Conservation (phyloP, 352 stramenopile genomes). For the Phytophthora pseudosyringae region DNA sequence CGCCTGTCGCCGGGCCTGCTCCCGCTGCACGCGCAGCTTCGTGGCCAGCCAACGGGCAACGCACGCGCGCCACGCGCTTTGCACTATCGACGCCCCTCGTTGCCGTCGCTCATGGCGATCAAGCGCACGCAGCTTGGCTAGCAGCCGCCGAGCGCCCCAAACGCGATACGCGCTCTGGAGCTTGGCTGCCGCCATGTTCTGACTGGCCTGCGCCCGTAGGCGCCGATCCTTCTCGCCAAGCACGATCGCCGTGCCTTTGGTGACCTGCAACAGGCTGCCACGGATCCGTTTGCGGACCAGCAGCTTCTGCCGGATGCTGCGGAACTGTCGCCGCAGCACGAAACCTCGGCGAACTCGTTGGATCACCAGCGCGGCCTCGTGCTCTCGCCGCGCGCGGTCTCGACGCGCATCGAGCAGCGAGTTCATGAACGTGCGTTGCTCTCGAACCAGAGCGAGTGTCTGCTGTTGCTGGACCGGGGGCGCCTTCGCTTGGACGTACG, state of each 20-base stretch:
- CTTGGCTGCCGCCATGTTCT: conserved; percentile 30
- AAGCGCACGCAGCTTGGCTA: conserved; percentile 42
- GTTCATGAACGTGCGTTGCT: conserved; percentile 60
- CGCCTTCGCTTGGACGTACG: conserved; percentile 25
- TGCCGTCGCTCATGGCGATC: conserved; percentile 31
- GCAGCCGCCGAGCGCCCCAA: conserved; percentile 35
- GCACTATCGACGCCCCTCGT: conserved; percentile 32
- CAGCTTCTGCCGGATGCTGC: conserved; percentile 54
- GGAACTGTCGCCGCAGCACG: conserved; percentile 56
- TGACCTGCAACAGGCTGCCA: conserved; percentile 62
- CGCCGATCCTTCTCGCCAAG: conserved; percentile 63
- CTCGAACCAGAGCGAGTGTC: conserved; percentile 40
- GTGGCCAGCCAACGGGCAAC: conserved; percentile 23
- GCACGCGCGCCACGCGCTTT: conserved; percentile 44
- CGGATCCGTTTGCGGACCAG: conserved; percentile 72
- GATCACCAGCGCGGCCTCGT: conserved; percentile 52
- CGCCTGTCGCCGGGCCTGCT: conserved; percentile 30
- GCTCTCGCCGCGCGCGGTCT: conserved; percentile 43
- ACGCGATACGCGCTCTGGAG: conserved; percentile 50
- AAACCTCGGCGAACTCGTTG: conserved; percentile 66
- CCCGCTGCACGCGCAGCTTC: conserved; percentile 36
- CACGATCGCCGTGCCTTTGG: conserved; percentile 68
- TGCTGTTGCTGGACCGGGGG: conserved; percentile 32
- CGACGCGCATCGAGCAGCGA: conserved; percentile 39
- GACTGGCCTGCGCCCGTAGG: conserved; percentile 25